Conservation (phyloP, 257 asterid genomes). For the Eustoma russellianum region DNA sequence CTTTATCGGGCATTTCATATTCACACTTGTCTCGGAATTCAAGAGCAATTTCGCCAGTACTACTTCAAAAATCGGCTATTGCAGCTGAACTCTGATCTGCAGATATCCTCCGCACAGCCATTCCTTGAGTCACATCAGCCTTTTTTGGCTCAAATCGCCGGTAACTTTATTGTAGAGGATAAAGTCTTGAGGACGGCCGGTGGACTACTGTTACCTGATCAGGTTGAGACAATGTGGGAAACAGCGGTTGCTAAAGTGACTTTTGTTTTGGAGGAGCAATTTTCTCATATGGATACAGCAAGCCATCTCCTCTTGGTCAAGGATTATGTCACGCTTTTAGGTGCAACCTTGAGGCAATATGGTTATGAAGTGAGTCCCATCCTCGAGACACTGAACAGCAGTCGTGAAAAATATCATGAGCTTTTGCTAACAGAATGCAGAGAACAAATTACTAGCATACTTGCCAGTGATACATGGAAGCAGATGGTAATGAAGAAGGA, state of each 20-base stretch:
- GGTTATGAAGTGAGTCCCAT: slow-evolving; percentile 73
- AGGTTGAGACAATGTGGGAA: slow-evolving; percentile 94
- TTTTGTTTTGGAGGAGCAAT: slow-evolving; percentile 58
- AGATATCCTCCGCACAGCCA: slow-evolving; percentile 61
- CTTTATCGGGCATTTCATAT: slow-evolving; percentile 87
- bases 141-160: slow-evolving; percentile 77
- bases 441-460: slow-evolving; percentile 48
- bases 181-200: slow-evolving; percentile 85
- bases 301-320: slow-evolving; percentile 82
- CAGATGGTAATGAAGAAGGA: slow-evolving; percentile 94
- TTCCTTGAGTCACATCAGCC: slow-evolving; percentile 71
- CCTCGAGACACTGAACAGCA: slow-evolving; percentile 63
- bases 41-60: slow-evolving; percentile 67
- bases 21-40: slow-evolving; percentile 66
- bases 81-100: slow-evolving; percentile 83
- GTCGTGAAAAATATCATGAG: slow-evolving; percentile 75
- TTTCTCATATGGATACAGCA: slow-evolving; percentile 61
- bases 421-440: slow-evolving; percentile 75
- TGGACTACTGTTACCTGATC: slow-evolving; percentile 55
- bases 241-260: slow-evolving; percentile 64
- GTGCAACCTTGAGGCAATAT: slow-evolving; percentile 76
- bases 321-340: slow-evolving; percentile 90
- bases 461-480: slow-evolving; percentile 46
- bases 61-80: slow-evolving; percentile 63
- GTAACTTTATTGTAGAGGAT: slow-evolving; percentile 81